Evolutionary conservation across 164 flowering plant genomes (phyloP).

Genomic region (Dillenia suffruticosa): DNA sequence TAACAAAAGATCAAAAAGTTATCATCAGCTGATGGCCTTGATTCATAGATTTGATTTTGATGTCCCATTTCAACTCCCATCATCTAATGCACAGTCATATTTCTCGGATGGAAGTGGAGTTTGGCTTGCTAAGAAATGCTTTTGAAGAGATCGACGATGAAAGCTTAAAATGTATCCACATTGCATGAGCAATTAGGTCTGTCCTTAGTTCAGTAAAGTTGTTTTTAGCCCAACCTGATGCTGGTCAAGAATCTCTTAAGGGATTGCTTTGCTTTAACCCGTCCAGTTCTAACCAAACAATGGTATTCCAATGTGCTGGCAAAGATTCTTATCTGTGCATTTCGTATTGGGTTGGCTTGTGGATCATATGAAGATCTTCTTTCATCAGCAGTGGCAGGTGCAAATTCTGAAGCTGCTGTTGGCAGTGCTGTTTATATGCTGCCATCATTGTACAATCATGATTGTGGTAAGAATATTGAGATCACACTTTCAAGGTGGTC

Average conservation of each 20-base stretch:
- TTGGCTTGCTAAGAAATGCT: slow-evolving; percentile 46
- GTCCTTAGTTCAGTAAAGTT: background rate
- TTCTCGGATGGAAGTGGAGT: slow-evolving; percentile 72
- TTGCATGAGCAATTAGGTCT: slow-evolving; percentile 1
- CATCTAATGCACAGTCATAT: slow-evolving; percentile 1
- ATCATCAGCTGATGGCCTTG: background rate
- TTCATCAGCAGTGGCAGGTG: slow-evolving; percentile 64
- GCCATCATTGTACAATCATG: slow-evolving; percentile 64
- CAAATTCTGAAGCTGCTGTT: slow-evolving; percentile 65
- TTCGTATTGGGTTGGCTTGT: slow-evolving; percentile 75
- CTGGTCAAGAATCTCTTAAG: background rate
- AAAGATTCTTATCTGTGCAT: slow-evolving; percentile 84
- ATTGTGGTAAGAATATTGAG: slow-evolving; percentile 38
- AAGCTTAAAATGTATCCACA: slow-evolving; percentile 69
- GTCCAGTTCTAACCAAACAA: slow-evolving; percentile 62
- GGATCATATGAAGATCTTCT: slow-evolving; percentile 76
- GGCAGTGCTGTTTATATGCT: slow-evolving; percentile 63
- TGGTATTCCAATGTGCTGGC: slow-evolving; percentile 80
- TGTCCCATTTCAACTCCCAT: background rate
- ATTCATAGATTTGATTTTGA: background rate
- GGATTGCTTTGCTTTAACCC: slow-evolving; percentile 38
- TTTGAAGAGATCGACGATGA: slow-evolving; percentile 40
- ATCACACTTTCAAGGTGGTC: too few relatives aligned
- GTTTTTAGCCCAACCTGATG: background rate
- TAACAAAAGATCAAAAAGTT: background rate